Percentiles rank a stretch among this genome's conserved stretches.
Evolutionary conservation across 257 asterid species (phyloP).

Genomic region (Solanum neorickii): DNA sequence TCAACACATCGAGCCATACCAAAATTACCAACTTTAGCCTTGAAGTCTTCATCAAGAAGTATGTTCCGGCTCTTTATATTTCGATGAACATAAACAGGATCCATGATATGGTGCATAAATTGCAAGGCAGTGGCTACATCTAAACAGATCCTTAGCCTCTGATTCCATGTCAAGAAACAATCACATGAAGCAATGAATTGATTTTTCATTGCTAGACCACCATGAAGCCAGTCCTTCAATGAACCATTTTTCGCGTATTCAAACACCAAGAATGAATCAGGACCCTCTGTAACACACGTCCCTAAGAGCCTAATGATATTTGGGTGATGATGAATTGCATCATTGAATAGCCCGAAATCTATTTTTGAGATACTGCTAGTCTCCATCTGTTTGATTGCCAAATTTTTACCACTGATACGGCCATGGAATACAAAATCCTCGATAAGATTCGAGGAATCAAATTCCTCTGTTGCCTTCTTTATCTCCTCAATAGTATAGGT

Average conservation of each 20-base stretch:
- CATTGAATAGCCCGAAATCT: conserved; percentile 28
- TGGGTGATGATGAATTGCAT: conserved; percentile 43
- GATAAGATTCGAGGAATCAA: conserved; percentile 35
- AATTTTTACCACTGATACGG: conserved; percentile 47
- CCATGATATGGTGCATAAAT: conserved; percentile 71
- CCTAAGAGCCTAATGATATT: conserved; percentile 48
- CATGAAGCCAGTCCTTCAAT: conserved; percentile 80
- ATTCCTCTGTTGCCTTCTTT: conserved; percentile 55
- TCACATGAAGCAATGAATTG: conserved; percentile 74
- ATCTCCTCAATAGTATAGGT: conserved; percentile 60
- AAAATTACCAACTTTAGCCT: conserved; percentile 59
- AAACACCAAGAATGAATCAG: conserved; percentile 39
- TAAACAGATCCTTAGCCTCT: conserved; percentile 50
- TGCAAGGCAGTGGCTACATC: conserved; percentile 65
- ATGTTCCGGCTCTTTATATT: conserved; percentile 54
- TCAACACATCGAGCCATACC: conserved; percentile 43
- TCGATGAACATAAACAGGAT: conserved; percentile 48
- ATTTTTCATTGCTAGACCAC: conserved; percentile 82
- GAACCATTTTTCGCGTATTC: conserved; percentile 76
- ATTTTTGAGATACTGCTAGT: conserved; percentile 19
- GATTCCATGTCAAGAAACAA: conserved; percentile 71
- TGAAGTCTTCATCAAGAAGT: conserved; percentile 60
- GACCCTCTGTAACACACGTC: conserved; percentile 28
- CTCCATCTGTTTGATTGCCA: conserved; percentile 42
- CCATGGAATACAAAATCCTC: conserved; percentile 64